Evolutionary conservation across 2,329 filamentous ascomycete genomes (phyloP), one percentile per base, ranked within the genome.

Genomic region (Zarea fungicola): DNA sequence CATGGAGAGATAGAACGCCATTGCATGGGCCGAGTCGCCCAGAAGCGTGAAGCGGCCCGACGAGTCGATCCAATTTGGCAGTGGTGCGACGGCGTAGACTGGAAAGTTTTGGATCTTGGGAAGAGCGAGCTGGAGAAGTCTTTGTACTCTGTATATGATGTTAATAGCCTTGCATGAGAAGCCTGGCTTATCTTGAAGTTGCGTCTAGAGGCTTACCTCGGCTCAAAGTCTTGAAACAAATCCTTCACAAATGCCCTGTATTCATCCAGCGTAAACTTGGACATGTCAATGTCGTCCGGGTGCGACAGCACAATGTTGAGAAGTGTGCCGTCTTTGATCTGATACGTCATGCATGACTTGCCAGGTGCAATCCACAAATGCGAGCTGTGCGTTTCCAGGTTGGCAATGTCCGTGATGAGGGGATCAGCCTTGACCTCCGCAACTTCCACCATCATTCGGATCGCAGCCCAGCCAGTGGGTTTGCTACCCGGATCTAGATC

Each of bases 221-320:
- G 42, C 16, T 50, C 48, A 36, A 46, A 46, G 18, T 22, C 48
- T 21, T 46, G n/a, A 40, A 43, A 52, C 13, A 52, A 34, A 0
- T 46, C 32, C 7, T 37, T 31, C 3, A 54, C 52, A 19, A 49
- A 45, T 2, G 26, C 34, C 8, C 25, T 44, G 35, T 52, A 52
- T 16, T 56, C 40, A 8, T 41, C 44, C 1, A 42, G 6, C 6
- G 45, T 48, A 13, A 52, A 52, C 2, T 44, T 29, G 31, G 34
- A 51, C 23, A 54, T 54, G 42, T 55, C 35, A 31, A 54, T 32
- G 23, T 55, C 40, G 52, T 73, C 70, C 13, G 57, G 60, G 49
- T 73, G 69, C 5, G 67, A 69, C 1, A 73, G 58, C 1, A 73
- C 71, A 62, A 73, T 66, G 51, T 73, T 73, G 55, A 72, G 72